Percentiles rank a stretch among this genome's conserved stretches.
Evolutionary conservation across 768 basidiomycete genomes (phyloP).

Genomic region (Tricholoma hemisulphureum): DNA sequence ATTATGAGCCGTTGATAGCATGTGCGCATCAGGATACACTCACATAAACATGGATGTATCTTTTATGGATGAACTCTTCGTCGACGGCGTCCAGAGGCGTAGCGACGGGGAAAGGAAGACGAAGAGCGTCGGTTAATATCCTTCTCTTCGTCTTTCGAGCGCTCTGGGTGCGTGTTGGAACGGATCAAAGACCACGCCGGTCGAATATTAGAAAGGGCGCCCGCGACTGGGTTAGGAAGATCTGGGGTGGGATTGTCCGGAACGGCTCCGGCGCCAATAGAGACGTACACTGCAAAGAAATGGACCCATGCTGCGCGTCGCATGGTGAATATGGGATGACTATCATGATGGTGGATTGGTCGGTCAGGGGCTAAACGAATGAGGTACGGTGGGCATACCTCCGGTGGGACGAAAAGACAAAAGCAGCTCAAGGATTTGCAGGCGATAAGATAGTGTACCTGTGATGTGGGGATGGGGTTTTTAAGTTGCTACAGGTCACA

Average conservation of each 20-base stretch:
- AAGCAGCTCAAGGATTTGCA: neutral
- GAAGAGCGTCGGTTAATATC: slow-evolving; percentile 11
- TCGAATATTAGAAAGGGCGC: neutral
- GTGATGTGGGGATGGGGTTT: neutral
- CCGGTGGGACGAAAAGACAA: neutral
- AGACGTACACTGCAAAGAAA: neutral
- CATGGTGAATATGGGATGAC: neutral
- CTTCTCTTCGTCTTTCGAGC: slow-evolving; percentile 1
- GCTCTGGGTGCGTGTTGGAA: neutral
- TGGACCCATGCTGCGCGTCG: neutral
- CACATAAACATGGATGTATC: neutral
- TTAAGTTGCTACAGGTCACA: too few species aligned
- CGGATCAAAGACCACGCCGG: slow-evolving; percentile 15
- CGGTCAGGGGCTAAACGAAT: neutral
- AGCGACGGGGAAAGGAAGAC: slow-evolving; percentile 13
- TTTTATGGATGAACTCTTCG: slow-evolving; percentile 19
- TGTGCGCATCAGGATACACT: neutral
- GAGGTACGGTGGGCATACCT: neutral
- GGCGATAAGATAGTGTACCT: neutral
- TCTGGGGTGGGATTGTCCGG: neutral
- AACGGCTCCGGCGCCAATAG: neutral
- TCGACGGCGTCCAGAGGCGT: slow-evolving; percentile 13
- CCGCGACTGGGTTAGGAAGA: neutral
- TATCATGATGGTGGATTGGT: neutral
- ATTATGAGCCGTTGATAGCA: neutral